These are phyloP conservation scores for Cardamine resedifolia DNA, from an alignment of 345 rosid genomes.

Conservation along the genomic window DNA sequence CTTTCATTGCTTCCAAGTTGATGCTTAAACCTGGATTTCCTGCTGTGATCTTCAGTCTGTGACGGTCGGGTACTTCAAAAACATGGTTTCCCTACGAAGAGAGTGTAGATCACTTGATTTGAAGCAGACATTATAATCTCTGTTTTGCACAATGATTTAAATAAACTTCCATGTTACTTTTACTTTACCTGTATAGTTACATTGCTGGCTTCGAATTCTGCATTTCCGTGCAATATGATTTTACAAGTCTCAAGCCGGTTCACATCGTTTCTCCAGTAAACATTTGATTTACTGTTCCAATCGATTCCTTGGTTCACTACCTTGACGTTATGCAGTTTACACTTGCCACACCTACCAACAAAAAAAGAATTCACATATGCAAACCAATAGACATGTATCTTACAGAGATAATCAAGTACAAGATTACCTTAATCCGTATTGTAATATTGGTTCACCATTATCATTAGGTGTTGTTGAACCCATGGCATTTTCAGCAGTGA, in stretches of 20 bases:
- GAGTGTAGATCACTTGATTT: neutral
- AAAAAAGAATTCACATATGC: slow-evolving; percentile 9
- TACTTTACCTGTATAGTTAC: slow-evolving; percentile 66
- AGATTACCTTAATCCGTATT: slow-evolving; percentile 64
- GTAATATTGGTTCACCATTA: slow-evolving; percentile 63
- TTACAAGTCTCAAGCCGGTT: slow-evolving; percentile 61
- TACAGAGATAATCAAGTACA: slow-evolving; percentile 2
- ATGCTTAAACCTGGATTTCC: slow-evolving; percentile 60
- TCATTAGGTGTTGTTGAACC: slow-evolving; percentile 56
- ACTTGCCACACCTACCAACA: slow-evolving; percentile 80
- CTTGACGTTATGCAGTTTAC: slow-evolving; percentile 70
- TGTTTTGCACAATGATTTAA: neutral
- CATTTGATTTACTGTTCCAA: slow-evolving; percentile 67
- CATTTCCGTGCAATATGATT: slow-evolving; percentile 79
- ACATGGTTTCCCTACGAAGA: slow-evolving; percentile 70
- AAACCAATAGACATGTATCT: neutral
- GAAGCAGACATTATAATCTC: neutral
- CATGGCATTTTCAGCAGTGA: slow-evolving; percentile 71
- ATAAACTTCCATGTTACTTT: neutral
- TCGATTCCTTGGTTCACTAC: slow-evolving; percentile 76
- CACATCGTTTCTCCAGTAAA: slow-evolving; percentile 88
- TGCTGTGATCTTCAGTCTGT: slow-evolving; percentile 60
- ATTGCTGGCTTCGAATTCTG: slow-evolving; percentile 83
- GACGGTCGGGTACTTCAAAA: slow-evolving; percentile 86
- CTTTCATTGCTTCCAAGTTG: slow-evolving; percentile 52